Evolutionary conservation across 2,329 filamentous ascomycete species (phyloP).

Genomic region (Cladosporium sp.): DNA sequence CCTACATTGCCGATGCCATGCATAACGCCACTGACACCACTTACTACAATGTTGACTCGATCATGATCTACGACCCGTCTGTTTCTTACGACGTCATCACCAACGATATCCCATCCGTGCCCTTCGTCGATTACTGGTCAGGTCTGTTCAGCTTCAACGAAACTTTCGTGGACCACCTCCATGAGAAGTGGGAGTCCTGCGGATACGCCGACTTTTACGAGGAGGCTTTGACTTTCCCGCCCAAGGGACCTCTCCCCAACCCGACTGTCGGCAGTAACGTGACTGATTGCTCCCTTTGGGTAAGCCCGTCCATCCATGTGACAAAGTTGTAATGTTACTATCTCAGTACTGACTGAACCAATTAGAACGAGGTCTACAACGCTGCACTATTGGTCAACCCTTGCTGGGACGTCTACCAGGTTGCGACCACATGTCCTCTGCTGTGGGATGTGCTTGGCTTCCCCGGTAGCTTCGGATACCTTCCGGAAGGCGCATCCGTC

Average conservation of each 20-base stretch:
- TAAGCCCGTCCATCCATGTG: not conserved
- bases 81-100: constrained; percentile 56
- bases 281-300: constrained; percentile 51
- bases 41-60: constrained; percentile 68
- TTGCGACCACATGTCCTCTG: constrained; percentile 70
- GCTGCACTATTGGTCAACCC: constrained; percentile 65
- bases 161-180: constrained; percentile 55
- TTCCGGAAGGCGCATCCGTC: constrained; percentile 60
- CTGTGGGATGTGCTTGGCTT: constrained; percentile 70
- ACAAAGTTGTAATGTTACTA: not conserved
- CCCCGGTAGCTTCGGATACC: constrained; percentile 64
- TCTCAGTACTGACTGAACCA: not conserved
- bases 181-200: constrained; percentile 53
- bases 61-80: constrained; percentile 72
- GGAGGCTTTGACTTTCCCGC: constrained; percentile 68
- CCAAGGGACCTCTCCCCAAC: constrained; percentile 59
- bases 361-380: constrained; percentile 54
- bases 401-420: constrained; percentile 76
- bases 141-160: constrained; percentile 65
- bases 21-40: constrained; percentile 64
- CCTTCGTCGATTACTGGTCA: constrained; percentile 62
- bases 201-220: constrained; percentile 63
- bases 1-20: constrained; percentile 73
- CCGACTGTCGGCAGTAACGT: constrained; percentile 47
- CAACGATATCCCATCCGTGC: constrained; percentile 54